A percentile compares a stretch with the other conserved stretches of the same genome.
Conservation (phyloP, 2,329 filamentous ascomycete genomes). For the Pseudocercospora crystallina region DNA sequence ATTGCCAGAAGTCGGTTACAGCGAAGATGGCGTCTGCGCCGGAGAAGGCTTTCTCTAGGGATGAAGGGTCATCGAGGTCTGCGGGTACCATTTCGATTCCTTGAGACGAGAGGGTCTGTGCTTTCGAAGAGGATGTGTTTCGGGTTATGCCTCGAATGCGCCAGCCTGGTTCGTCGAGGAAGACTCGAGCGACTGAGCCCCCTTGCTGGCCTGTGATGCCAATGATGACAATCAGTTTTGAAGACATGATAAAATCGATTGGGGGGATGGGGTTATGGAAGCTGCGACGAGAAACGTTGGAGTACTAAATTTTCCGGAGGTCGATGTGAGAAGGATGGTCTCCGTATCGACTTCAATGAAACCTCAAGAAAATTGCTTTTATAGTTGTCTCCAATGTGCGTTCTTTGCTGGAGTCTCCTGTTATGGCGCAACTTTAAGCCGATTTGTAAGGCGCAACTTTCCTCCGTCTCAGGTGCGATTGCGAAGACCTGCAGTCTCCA, state of each 20-base stretch:
- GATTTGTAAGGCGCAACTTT: too few relatives aligned
- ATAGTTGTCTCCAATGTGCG: too few relatives aligned
- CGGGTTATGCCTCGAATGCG: constrained; percentile 41
- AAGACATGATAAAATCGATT: constrained; percentile 1
- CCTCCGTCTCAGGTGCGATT: too few relatives aligned
- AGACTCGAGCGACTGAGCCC: constrained; percentile 25
- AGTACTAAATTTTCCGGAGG: too few relatives aligned
- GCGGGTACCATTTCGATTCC: constrained; percentile 39
- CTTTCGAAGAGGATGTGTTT: constrained; percentile 30
- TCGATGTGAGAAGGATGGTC: not conserved
- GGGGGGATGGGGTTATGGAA: too few relatives aligned
- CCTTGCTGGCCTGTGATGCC: constrained; percentile 36
- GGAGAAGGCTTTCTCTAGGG: constrained; percentile 35
- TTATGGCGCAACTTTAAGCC: too few relatives aligned
- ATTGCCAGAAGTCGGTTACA: constrained; percentile 38
- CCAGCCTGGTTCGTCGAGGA: constrained; percentile 21
- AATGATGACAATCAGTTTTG: constrained; percentile 38
- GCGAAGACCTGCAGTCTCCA: too few relatives aligned
- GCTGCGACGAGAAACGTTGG: too few relatives aligned
- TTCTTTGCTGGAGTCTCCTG: too few relatives aligned
- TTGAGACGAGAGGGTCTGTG: constrained; percentile 33
- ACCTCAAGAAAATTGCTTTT: too few relatives aligned
- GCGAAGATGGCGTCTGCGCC: constrained; percentile 40
- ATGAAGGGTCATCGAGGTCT: constrained; percentile 33
- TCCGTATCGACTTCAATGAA: too few relatives aligned